Percentiles rank a stretch among this genome's conserved stretches.
These are phyloP conservation scores for Hypericum perforatum DNA, from an alignment of 345 rosid genomes.

Conservation along the genomic window DNA sequence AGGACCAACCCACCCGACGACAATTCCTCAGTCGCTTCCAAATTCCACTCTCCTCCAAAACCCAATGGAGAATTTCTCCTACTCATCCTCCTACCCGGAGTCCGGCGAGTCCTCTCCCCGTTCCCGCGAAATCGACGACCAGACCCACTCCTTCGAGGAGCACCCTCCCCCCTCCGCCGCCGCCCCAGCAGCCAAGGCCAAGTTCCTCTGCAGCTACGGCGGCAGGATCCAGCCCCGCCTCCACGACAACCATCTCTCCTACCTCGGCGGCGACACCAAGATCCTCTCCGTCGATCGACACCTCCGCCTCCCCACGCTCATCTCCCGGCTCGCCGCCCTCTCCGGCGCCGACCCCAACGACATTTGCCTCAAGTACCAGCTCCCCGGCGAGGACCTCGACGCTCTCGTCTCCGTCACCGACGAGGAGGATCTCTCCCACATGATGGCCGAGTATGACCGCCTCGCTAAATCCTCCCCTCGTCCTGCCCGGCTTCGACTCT, in stretches of 20 bases:
- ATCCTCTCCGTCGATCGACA: slow-evolving; percentile 44
- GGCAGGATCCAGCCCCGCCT: slow-evolving; percentile 58
- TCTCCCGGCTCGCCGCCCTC: slow-evolving; percentile 33
- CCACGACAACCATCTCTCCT: slow-evolving; percentile 48
- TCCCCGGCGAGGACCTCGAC: slow-evolving; percentile 63
- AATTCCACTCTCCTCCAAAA: not conserved
- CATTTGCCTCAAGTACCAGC: slow-evolving; percentile 47
- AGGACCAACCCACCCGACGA: no score
- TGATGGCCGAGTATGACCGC: slow-evolving; percentile 59
- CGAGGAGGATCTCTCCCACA: slow-evolving; percentile 57
- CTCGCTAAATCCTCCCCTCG: slow-evolving; percentile 30
- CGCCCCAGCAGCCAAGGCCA: slow-evolving; percentile 30
- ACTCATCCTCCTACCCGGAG: slow-evolving; percentile 46
- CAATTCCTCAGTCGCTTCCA: not conserved
- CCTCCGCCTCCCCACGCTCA: slow-evolving; percentile 27
- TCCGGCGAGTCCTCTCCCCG: slow-evolving; percentile 53
- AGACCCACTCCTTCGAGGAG: slow-evolving; percentile 36
- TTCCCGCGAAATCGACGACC: slow-evolving; percentile 52
- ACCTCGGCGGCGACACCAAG: slow-evolving; percentile 56
- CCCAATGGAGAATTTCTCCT: slow-evolving; percentile 36
- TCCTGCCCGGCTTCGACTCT: slow-evolving; percentile 43
- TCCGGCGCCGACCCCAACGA: slow-evolving; percentile 16
- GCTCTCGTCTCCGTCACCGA: slow-evolving; percentile 55
- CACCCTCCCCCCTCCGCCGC: no score
- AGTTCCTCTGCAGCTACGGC: slow-evolving; percentile 59